phyloP scores from a whole-genome alignment of 148 eudicot genomes.

The Cornus controversa region DNA sequence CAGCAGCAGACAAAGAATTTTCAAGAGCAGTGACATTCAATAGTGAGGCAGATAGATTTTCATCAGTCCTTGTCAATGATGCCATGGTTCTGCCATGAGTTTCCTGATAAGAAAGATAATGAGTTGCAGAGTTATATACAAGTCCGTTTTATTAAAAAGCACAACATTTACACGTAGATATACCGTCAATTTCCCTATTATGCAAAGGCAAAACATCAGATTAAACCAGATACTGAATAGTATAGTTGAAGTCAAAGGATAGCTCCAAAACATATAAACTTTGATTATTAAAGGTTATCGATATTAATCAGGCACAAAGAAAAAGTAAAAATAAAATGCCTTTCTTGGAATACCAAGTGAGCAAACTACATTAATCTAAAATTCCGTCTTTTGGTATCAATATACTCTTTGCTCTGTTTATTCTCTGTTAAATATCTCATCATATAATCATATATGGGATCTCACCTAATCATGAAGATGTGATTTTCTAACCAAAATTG shows the following conservation, averaged over 20 bases:
- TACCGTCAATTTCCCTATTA: not conserved
- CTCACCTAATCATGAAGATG: no score
- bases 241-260: not conserved
- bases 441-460: no score
- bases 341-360: not conserved
- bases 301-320: not conserved
- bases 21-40: conserved; percentile 63
- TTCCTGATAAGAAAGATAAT: conserved; percentile 52
- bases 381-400: no score
- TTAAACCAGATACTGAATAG: not conserved
- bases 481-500: no score
- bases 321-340: not conserved
- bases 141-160: not conserved
- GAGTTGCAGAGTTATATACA: not conserved
- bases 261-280: not conserved
- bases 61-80: conserved; percentile 64
- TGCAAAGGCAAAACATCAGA: conserved; percentile 2
- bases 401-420: not conserved
- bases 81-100: conserved; percentile 64
- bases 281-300: not conserved
- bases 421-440: not conserved
- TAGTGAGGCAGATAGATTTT: conserved; percentile 65
- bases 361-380: no score
- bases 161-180: not conserved
- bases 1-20: conserved; percentile 64